A percentile compares a stretch with the other conserved stretches of the same genome.
phyloP scores from a whole-genome alignment of 2,329 filamentous ascomycete species.

The Helotiales sp. region DNA sequence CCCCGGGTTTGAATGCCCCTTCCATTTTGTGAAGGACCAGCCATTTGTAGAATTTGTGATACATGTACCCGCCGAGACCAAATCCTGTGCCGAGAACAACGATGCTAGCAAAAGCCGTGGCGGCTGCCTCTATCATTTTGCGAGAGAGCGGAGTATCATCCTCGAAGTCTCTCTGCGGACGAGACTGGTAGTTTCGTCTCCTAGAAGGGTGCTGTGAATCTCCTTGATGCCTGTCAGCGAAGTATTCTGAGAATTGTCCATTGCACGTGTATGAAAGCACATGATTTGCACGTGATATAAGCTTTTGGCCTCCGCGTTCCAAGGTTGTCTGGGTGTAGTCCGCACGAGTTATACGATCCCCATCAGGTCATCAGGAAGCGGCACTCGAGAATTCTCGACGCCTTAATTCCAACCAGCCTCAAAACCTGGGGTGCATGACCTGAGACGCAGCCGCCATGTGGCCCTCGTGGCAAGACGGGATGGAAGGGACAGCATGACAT shows the following conservation, averaged over 20 bases:
- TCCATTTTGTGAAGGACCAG: slow-evolving; percentile 92
- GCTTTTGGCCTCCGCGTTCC: background rate
- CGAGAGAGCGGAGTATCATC: slow-evolving; percentile 36
- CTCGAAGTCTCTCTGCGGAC: slow-evolving; percentile 11
- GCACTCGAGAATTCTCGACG: background rate
- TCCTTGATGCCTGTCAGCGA: slow-evolving; percentile 11
- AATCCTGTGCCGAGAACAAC: slow-evolving; percentile 70
- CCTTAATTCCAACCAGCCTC: slow-evolving; percentile 5
- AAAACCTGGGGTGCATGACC: slow-evolving; percentile 20
- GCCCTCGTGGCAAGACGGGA: slow-evolving; percentile 18
- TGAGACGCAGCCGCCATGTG: slow-evolving; percentile 19
- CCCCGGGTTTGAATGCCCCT: slow-evolving; percentile 88
- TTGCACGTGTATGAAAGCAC: background rate
- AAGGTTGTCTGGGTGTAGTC: background rate
- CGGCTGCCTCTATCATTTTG: slow-evolving; percentile 76
- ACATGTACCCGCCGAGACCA: slow-evolving; percentile 72
- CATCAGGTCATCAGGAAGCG: background rate
- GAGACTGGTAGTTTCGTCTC: slow-evolving; percentile 3
- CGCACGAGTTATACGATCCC: background rate
- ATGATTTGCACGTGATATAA: background rate
- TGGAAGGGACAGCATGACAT: slow-evolving; percentile 2
- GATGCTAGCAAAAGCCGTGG: slow-evolving; percentile 77
- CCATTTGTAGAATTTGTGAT: slow-evolving; percentile 86
- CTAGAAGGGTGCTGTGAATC: slow-evolving; percentile 13
- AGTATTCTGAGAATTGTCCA: background rate